Evolutionary conservation across 208 protist species (phyloP).

Genomic region (Herpetomonas tarakana): DNA sequence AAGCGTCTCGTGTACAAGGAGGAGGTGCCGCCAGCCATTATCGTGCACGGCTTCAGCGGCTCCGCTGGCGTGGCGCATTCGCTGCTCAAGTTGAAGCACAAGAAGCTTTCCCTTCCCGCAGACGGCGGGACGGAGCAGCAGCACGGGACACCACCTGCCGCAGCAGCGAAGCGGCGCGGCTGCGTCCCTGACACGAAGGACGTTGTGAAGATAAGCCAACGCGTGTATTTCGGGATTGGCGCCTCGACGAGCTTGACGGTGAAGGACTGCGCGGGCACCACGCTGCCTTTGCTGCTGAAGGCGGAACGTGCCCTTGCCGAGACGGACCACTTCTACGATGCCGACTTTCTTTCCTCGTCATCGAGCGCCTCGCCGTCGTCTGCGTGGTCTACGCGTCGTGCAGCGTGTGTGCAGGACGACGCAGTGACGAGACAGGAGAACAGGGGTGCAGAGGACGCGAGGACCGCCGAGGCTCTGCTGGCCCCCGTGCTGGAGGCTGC

Average conservation of each 20-base stretch:
- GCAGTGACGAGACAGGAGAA: no score
- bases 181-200: background rate
- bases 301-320: conserved; percentile 48
- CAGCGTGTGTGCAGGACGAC: no score
- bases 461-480: conserved; percentile 9
- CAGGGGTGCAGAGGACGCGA: conserved; percentile 8
- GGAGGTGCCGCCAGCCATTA: conserved; percentile 57
- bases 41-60: conserved; percentile 86
- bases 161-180: conserved; percentile 3
- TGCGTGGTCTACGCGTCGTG: no score
- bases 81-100: conserved; percentile 53
- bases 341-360: background rate
- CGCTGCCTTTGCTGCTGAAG: conserved; percentile 48
- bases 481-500: conserved; percentile 5
- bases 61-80: conserved; percentile 60
- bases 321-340: conserved; percentile 53
- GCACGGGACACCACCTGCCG: background rate
- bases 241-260: conserved; percentile 48
- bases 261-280: conserved; percentile 41
- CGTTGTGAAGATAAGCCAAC: conserved; percentile 27
- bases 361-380: background rate
- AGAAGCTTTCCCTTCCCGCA: conserved; percentile 12
- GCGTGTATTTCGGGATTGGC: conserved; percentile 69
- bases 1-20: conserved; percentile 17
- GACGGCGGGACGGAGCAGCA: background rate